Evolutionary conservation across 495 filamentous ascomycete species (phyloP), one percentile per base, ranked within the genome.

Genomic region (Hypoxylon trugodes): DNA sequence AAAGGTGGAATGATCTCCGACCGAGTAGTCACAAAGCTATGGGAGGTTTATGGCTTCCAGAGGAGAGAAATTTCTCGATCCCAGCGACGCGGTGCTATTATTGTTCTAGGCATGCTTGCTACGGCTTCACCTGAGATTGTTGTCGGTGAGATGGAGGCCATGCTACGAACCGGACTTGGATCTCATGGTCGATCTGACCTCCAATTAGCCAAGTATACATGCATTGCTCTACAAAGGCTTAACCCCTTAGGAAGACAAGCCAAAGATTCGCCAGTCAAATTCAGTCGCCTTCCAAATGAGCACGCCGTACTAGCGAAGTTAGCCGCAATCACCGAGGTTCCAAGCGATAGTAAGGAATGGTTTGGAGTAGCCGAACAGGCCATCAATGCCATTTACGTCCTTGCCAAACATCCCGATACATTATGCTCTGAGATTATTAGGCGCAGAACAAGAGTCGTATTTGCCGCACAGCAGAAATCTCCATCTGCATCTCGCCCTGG

Each of bases 351-450:
- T 73, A 94, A 96, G 71, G 95, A 99, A 72, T 99, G 95, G 95
- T 93, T 87, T 55, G 93, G 96, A 6, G 89, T 97, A n/a, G 93
- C 96, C 12, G 95, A 99, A 69, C 96, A 99, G 73, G 93, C 95
- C 13, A 92, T 98, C 68, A 89, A 91, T 56, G 95, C 95, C 28
- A 97, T 99, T 60, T 99, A 98, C 70, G 83, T 89, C n/a, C 77
- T 99, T 16, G 90, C 93, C 1, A 96, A 95, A 65, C 93, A 97
- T 66, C 95, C 95, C 0, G 95, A 99, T 74, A 89, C 88, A 24
- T 81, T 99, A 18, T 98, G 94, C 76, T 94, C 95, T 2, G 92
- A 97, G 55, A 90, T 98, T 16, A 82, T 99, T 28, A 84, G 91
- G 49, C 83, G 91, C 50, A 96, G 95, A 78, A 96, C 95, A 0